Base-by-base conservation (phyloP, 108 stramenopile species). In the Cyclotella choctawhatcheeana region DNA sequence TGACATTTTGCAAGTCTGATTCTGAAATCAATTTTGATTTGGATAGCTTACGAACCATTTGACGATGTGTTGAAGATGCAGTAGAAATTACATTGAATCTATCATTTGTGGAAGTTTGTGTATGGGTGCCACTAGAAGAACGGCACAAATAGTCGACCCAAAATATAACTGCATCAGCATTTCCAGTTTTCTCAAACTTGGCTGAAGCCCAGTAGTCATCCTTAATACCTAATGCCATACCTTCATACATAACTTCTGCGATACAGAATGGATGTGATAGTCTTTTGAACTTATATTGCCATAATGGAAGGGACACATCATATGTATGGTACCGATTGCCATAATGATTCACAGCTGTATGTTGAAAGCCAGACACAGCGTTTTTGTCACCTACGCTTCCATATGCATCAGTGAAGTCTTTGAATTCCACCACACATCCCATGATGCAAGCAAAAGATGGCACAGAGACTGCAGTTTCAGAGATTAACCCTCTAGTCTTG, bases 371-470 rank as follows among this genome's bases (percentile, higher is more conserved):
- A 53, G 71, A 48, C 32, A 94, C 53, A 3, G 22, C 47, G 13
- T 30, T 53, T 51, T 77, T 74, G 31, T 72, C 59, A 5, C 88
- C 83, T 18, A 86, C 81, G 40, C 47, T 30, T 34, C 61, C 52
- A 47, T 94, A 91, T 2, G 88, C 83, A 13, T 33, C 25, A 14
- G 18, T 22, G 27, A 92, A 60, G 8, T 89, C 71, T 24, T 67
- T 48, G 29, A 75, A 88, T 66, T 90, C 73, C 4, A 92, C 82
- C 5, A 84, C 91, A 73, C 88, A 90, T 33, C 52, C 91, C 81
- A 82, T 81, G n/a, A 94, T 59, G n/a, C 22, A 52, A 13, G 88
- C 89, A 34, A 34, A 48, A 1, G 82, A 35, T 45, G 87, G 93
- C 17, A 90, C 60, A 30, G 79, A 83, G 0, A 75, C 16, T 44